These are phyloP conservation scores for Nicotiana attenuata DNA, from an alignment of 257 asterid genomes.

Conservation along the genomic window DNA sequence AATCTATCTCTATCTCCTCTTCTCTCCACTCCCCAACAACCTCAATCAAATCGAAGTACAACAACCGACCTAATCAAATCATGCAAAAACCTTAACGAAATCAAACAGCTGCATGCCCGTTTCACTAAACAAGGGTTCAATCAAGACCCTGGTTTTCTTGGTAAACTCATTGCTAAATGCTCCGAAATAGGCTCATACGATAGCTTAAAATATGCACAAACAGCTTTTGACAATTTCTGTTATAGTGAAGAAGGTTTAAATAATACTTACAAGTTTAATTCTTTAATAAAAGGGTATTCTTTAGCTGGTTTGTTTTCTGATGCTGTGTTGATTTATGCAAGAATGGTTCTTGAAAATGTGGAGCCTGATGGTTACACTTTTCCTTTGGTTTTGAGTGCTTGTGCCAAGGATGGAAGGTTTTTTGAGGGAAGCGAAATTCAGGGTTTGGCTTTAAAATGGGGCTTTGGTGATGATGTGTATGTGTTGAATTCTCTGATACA, in stretches of 20 bases:
- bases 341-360: conserved; percentile 33
- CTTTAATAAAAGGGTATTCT: conserved; percentile 41
- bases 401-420: conserved; percentile 34
- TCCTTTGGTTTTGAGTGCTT: conserved; percentile 52
- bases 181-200: conserved; percentile 30
- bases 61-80: conserved; percentile 27
- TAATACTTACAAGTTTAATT: conserved; percentile 32
- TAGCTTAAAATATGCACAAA: conserved; percentile 39
- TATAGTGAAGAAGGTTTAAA: conserved; percentile 15
- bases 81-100: conserved; percentile 39
- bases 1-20: background rate
- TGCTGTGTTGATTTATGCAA: conserved; percentile 28
- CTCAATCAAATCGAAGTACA: background rate
- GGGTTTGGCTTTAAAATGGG: conserved; percentile 37
- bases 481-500: conserved; percentile 40
- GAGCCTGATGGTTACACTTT: conserved; percentile 45
- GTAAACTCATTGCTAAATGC: conserved; percentile 35
- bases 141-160: conserved; percentile 20
- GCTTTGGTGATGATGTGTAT: conserved; percentile 29
- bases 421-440: conserved; percentile 36
- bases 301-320: conserved; percentile 21
- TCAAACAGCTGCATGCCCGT: conserved; percentile 44
- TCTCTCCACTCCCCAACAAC: background rate
- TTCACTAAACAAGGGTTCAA: conserved; percentile 34
- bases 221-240: conserved; percentile 32